These are phyloP conservation scores for Russula compacta DNA, from an alignment of 768 basidiomycete species.

Conservation along the genomic window DNA sequence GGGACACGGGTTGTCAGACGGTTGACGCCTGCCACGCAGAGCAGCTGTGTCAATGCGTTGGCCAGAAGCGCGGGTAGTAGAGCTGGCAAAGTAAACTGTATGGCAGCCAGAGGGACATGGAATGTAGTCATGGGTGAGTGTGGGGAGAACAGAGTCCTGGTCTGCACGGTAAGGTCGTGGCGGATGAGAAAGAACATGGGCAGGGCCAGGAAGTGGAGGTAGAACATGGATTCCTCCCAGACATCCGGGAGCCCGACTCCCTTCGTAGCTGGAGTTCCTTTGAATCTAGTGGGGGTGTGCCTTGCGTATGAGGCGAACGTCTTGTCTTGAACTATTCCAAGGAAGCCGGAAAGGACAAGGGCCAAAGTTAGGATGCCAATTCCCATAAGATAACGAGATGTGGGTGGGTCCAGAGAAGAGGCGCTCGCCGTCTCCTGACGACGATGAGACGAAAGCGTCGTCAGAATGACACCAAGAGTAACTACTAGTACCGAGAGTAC, in stretches of 20 bases:
- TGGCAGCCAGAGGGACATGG: slow-evolving; percentile 19
- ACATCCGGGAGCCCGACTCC: background rate
- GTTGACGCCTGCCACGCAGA: slow-evolving; percentile 85
- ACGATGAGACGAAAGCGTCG: slow-evolving; percentile 63
- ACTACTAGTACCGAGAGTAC: slow-evolving; percentile 71
- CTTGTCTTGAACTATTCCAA: slow-evolving; percentile 80
- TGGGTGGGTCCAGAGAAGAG: slow-evolving; percentile 19
- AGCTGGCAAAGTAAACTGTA: slow-evolving; percentile 42
- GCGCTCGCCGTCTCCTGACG: background rate
- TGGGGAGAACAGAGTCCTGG: slow-evolving; percentile 27
- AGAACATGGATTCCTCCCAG: slow-evolving; percentile 93
- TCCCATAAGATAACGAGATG: slow-evolving; percentile 52
- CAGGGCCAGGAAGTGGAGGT: slow-evolving; percentile 71
- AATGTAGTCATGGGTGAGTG: background rate
- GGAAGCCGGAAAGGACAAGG: slow-evolving; percentile 67
- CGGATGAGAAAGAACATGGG: slow-evolving; percentile 66
- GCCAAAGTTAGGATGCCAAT: slow-evolving; percentile 68
- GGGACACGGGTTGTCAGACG: slow-evolving; percentile 70
- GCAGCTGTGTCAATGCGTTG: slow-evolving; percentile 75
- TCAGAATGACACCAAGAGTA: slow-evolving; percentile 67
- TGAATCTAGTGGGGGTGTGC: background rate
- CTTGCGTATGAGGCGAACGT: slow-evolving; percentile 48
- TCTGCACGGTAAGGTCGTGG: slow-evolving; percentile 41
- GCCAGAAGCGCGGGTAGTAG: slow-evolving; percentile 55
- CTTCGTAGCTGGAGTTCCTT: slow-evolving; percentile 6